Evolutionary conservation across 176 grass and related monocot species (phyloP).

Genomic region (Typha latifolia): DNA sequence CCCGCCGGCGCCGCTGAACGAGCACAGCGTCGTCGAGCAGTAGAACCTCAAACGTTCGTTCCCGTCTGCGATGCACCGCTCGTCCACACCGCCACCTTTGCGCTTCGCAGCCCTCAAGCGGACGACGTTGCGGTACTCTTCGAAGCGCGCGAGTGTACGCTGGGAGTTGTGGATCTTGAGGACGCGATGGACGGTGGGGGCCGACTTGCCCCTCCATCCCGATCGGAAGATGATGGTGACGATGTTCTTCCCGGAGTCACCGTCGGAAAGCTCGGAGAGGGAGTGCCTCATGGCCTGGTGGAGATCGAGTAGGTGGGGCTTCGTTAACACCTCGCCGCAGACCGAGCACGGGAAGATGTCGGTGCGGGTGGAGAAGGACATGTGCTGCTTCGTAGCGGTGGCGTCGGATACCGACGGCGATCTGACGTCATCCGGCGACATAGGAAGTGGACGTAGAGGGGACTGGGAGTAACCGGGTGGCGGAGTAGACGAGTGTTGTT

Average conservation of each 20-base stretch:
- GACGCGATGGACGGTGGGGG: conserved; percentile 33
- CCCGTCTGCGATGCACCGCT: conserved; percentile 79
- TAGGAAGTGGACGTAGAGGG: conserved; percentile 25
- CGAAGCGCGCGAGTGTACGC: conserved; percentile 46
- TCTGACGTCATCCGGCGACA: conserved; percentile 22
- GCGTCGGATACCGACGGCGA: conserved; percentile 13
- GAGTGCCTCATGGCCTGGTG: conserved; percentile 71
- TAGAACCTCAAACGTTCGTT: conserved; percentile 89
- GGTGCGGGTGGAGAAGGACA: conserved; percentile 33
- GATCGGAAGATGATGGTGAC: conserved; percentile 82
- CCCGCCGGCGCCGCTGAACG: conserved; percentile 32
- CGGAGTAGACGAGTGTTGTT: conserved; percentile 8
- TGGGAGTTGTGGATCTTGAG: conserved; percentile 79
- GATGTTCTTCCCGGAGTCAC: conserved; percentile 68
- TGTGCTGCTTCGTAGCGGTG: background rate
- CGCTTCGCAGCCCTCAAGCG: conserved; percentile 44
- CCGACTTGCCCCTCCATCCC: conserved; percentile 28
- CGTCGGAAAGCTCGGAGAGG: conserved; percentile 49
- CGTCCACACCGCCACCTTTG: conserved; percentile 18
- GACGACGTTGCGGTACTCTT: conserved; percentile 79
- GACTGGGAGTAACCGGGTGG: conserved; percentile 19
- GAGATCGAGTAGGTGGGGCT: conserved; percentile 65
- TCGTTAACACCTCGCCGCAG: conserved; percentile 64
- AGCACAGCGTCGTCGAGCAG: conserved; percentile 72
- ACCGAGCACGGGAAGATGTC: conserved; percentile 59